A percentile compares a stretch with the other conserved stretches of the same genome.
Conservation (phyloP, 306 rosid species). For the Chamaecrista fasciculata region DNA sequence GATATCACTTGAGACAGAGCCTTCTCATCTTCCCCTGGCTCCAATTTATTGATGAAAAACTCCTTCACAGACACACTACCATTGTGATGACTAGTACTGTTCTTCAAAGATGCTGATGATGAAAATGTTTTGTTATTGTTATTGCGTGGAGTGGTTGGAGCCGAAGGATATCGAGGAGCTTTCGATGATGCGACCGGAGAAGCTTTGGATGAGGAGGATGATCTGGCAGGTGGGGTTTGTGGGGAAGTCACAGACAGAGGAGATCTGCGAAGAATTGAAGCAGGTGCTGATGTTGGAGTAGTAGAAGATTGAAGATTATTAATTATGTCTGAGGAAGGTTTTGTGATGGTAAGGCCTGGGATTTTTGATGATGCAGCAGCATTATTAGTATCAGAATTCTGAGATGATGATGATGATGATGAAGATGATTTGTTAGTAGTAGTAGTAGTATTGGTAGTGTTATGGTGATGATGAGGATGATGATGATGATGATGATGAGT, state of each 20-base stretch:
- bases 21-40: conserved; percentile 58
- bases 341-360: conserved; percentile 34
- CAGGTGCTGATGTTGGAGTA: background rate
- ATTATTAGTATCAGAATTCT: too few species aligned
- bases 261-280: background rate
- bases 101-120: conserved; percentile 29
- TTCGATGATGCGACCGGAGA: background rate
- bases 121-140: too few species aligned
- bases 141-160: conserved; percentile 20
- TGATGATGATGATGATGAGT: too few species aligned
- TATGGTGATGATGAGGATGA: too few species aligned
- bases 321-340: background rate
- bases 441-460: too few species aligned
- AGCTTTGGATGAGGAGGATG: conserved; percentile 20
- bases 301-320: too few species aligned
- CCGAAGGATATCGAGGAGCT: conserved; percentile 3
- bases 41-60: conserved; percentile 52
- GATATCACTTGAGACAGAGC: conserved; percentile 57
- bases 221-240: background rate
- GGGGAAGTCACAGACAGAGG: conserved; percentile 14
- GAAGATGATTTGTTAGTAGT: too few species aligned
- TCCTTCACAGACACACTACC: conserved; percentile 57
- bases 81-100: too few species aligned
- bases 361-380: too few species aligned
- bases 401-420: too few species aligned